Conservation (phyloP, 352 stramenopile species). For the Phytophthora ohioensis region DNA sequence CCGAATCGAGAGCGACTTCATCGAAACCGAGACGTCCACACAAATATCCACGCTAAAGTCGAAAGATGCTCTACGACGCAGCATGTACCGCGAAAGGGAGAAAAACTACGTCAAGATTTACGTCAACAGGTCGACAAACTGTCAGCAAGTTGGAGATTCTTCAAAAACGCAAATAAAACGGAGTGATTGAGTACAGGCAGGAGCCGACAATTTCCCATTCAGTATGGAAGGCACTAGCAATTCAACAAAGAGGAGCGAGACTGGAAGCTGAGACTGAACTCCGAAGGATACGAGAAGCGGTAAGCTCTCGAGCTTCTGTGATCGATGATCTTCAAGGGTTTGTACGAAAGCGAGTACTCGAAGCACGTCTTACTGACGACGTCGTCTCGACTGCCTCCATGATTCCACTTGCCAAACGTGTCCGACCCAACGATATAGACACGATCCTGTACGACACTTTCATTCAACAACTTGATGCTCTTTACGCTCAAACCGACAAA, state of each 20-base stretch:
- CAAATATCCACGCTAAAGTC: neutral
- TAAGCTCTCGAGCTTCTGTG: conserved; percentile 2
- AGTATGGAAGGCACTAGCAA: conserved; percentile 27
- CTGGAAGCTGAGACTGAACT: conserved; percentile 23
- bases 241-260: conserved; percentile 14
- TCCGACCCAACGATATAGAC: neutral
- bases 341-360: conserved; percentile 2
- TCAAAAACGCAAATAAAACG: neutral
- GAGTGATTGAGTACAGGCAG: neutral
- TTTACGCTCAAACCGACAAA: conserved; percentile 15
- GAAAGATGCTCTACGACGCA: conserved; percentile 18
- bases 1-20: neutral
- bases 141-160: conserved; percentile 21
- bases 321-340: conserved; percentile 18
- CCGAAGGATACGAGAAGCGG: conserved; percentile 1
- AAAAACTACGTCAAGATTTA: conserved; percentile 34
- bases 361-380: neutral
- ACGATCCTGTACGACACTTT: conserved; percentile 16
- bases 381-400: neutral
- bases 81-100: conserved; percentile 33
- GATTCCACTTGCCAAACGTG: neutral
- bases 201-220: neutral
- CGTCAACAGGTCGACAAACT: conserved; percentile 19
- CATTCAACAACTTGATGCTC: conserved; percentile 7
- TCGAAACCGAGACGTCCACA: neutral